Percentiles rank a stretch among this genome's conserved stretches.
Conservation (phyloP, 2,329 filamentous ascomycete genomes). For the Coniosporium tulheliwenetii region DNA sequence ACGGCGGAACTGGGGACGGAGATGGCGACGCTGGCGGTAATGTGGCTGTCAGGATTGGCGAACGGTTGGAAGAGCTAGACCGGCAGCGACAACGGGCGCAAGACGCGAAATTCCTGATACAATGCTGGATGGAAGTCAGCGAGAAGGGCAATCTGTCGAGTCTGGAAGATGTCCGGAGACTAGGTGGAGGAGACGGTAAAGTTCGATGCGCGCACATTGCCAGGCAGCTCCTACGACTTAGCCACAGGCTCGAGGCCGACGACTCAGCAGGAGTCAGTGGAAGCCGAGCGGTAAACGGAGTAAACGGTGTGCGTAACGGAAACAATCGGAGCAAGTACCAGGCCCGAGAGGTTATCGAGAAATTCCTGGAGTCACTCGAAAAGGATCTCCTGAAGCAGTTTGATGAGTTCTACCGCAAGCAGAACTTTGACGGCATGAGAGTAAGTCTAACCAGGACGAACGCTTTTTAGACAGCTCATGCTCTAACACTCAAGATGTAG, state of each 20-base stretch:
- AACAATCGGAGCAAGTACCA: constrained; percentile 35
- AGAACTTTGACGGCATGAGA: constrained; percentile 96
- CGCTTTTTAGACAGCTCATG: background rate
- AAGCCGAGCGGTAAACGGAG: constrained; percentile 20
- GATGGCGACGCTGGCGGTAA: constrained; percentile 54
- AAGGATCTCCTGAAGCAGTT: constrained; percentile 93
- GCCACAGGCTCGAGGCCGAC: constrained; percentile 68
- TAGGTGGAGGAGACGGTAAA: constrained; percentile 79
- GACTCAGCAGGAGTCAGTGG: constrained; percentile 31
- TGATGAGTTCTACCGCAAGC: constrained; percentile 86
- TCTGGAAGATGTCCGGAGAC: constrained; percentile 76
- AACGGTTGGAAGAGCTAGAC: constrained; percentile 85
- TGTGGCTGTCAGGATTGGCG: constrained; percentile 86
- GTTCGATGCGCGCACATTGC: constrained; percentile 89
- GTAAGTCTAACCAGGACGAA: constrained; percentile 1
- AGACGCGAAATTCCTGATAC: constrained; percentile 87
- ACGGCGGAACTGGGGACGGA: constrained; percentile 39
- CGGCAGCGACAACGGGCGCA: constrained; percentile 76
- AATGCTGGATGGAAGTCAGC: constrained; percentile 93
- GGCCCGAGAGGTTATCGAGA: constrained; percentile 83
- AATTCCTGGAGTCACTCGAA: constrained; percentile 89
- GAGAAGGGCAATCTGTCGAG: constrained; percentile 74
- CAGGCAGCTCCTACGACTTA: constrained; percentile 84
- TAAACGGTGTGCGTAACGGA: constrained; percentile 29
- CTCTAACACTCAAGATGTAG: background rate